Evolutionary conservation across 2,329 filamentous ascomycete genomes (phyloP).

Genomic region (Scytalidium sp.): DNA sequence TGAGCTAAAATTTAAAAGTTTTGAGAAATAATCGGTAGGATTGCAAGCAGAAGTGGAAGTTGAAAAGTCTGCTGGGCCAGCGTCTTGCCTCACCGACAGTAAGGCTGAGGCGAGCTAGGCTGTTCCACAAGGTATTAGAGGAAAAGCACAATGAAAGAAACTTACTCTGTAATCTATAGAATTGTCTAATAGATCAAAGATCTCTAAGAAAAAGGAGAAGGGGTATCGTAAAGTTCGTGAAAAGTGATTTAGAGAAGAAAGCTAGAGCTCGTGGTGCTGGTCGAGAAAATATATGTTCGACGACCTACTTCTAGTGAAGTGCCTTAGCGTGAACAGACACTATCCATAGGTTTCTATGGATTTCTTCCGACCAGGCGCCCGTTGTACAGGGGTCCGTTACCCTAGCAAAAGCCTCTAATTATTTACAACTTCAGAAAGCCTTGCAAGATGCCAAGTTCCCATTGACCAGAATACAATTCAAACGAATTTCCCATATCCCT

Average conservation of each 20-base stretch:
- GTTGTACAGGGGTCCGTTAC: not conserved
- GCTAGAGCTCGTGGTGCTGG: not conserved
- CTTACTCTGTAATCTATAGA: not conserved
- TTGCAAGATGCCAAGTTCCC: not conserved
- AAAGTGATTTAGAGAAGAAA: not conserved
- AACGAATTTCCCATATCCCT: not conserved
- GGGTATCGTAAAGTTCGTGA: not conserved
- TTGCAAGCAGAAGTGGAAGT: not conserved
- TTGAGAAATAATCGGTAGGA: not conserved
- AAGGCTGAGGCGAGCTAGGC: not conserved
- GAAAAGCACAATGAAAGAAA: not conserved
- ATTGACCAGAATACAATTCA: too few relatives aligned
- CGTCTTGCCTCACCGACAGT: not conserved
- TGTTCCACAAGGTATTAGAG: not conserved
- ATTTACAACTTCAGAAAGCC: not conserved
- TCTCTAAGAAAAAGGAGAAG: not conserved
- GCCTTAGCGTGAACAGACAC: not conserved
- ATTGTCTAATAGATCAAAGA: not conserved
- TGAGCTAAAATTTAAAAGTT: not conserved
- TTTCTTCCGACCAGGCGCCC: not conserved
- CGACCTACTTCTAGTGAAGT: not conserved
- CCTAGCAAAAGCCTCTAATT: not conserved
- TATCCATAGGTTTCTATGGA: not conserved
- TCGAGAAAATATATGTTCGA: not conserved
- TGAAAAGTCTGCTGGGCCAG: not conserved